These are phyloP conservation scores for Fagus sylvatica DNA, from an alignment of 306 rosid species.

Conservation along the genomic window DNA sequence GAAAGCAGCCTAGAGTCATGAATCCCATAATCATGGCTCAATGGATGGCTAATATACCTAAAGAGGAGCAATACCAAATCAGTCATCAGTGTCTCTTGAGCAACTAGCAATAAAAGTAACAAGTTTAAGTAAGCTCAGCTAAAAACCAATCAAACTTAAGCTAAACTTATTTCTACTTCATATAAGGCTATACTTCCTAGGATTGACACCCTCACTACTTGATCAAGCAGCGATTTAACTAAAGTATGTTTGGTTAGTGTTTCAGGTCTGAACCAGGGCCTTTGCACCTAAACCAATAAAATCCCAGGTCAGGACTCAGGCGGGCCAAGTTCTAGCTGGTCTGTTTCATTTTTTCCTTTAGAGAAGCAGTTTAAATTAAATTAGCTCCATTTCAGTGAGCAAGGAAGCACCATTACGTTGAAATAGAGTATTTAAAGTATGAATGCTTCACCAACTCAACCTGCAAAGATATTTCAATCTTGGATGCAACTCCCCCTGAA, in stretches of 20 bases:
- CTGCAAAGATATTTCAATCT: background rate
- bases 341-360: background rate
- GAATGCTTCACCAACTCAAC: background rate
- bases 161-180: background rate
- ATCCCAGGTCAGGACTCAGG: background rate
- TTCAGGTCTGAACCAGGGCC: constrained; percentile 1
- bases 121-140: background rate
- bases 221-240: background rate
- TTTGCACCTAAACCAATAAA: background rate
- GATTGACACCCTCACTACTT: background rate
- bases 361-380: background rate
- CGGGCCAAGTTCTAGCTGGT: background rate
- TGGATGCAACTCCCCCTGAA: background rate
- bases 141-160: background rate
- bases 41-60: background rate
- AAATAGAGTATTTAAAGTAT: background rate
- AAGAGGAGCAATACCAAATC: background rate
- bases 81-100: background rate
- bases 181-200: background rate
- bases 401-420: background rate
- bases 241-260: background rate
- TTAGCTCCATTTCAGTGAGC: background rate
- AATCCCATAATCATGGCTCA: background rate
- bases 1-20: background rate
- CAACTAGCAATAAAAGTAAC: background rate